These are phyloP conservation scores for Colletotrichum kahawae DNA, from an alignment of 2,329 filamentous ascomycete species.

Conservation along the genomic window DNA sequence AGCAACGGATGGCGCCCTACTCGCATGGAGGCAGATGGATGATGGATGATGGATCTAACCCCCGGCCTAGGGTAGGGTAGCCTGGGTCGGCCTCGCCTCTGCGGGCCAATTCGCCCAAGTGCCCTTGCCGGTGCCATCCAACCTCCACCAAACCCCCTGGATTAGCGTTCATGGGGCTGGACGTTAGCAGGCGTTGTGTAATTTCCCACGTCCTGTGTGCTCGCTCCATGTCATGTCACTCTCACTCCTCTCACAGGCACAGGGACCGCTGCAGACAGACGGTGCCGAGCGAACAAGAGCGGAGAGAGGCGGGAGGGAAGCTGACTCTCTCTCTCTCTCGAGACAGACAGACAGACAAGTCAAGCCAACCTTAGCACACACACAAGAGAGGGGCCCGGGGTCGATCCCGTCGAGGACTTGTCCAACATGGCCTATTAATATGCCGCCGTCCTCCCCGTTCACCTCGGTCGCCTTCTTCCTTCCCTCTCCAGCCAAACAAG, in stretches of 20 bases:
- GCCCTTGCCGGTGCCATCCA: slow-evolving; percentile 13
- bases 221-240: slow-evolving; percentile 13
- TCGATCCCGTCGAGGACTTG: slow-evolving; percentile 11
- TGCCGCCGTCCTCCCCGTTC: slow-evolving; percentile 38
- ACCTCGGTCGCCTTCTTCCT: slow-evolving; percentile 28
- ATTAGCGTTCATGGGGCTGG: slow-evolving; percentile 22
- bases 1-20: background rate
- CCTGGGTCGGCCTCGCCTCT: slow-evolving; percentile 1
- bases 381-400: slow-evolving; percentile 17
- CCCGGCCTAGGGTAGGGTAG: background rate
- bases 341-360: background rate
- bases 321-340: slow-evolving; percentile 25
- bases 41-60: background rate
- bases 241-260: background rate
- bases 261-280: background rate
- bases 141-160: slow-evolving; percentile 23
- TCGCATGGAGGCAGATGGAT: background rate
- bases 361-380: background rate
- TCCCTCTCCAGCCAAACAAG: slow-evolving; percentile 49
- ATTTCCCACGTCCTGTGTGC: slow-evolving; percentile 18
- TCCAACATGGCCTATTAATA: slow-evolving; percentile 49
- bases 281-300: background rate
- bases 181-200: slow-evolving; percentile 11
- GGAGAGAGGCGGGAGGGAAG: slow-evolving; percentile 5
- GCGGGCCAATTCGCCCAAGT: slow-evolving; percentile 10